phyloP scores from a whole-genome alignment of 768 basidiomycete species.

The Psilocybe azurescens region DNA sequence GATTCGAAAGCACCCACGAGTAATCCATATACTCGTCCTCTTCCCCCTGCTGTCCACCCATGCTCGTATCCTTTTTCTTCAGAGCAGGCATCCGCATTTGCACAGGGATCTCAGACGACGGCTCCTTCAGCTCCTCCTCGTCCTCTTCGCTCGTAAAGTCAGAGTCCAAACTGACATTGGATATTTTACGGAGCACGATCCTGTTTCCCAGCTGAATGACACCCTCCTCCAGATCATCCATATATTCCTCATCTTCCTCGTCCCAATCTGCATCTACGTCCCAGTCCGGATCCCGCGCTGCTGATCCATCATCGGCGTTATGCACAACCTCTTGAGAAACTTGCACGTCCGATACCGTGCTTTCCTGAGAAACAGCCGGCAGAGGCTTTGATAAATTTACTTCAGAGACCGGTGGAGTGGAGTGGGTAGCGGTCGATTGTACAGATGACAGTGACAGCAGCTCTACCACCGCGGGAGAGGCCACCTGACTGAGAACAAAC shows the following conservation, averaged over 20 bases:
- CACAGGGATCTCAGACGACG: no score
- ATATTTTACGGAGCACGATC: not conserved
- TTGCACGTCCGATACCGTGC: no score
- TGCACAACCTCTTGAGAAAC: no score
- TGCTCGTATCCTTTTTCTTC: not conserved
- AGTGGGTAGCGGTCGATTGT: no score
- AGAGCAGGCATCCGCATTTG: not conserved
- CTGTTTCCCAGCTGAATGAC: not conserved
- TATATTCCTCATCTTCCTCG: not conserved
- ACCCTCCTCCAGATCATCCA: not conserved
- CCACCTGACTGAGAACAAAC: no score
- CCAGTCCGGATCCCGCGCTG: no score
- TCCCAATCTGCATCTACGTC: not conserved
- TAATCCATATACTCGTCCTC: conserved; percentile 21
- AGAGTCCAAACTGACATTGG: not conserved
- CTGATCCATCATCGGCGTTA: no score
- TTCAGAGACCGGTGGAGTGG: no score
- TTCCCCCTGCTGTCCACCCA: not conserved
- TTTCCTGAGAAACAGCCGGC: no score
- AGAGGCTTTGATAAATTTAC: no score
- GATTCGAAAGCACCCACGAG: conserved; percentile 23
- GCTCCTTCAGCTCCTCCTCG: not conserved
- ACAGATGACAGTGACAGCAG: no score
- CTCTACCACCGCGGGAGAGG: no score
- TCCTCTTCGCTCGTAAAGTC: conserved; percentile 10